Evolutionary conservation across 768 basidiomycete genomes (phyloP).

Genomic region (Auricularia cornea): DNA sequence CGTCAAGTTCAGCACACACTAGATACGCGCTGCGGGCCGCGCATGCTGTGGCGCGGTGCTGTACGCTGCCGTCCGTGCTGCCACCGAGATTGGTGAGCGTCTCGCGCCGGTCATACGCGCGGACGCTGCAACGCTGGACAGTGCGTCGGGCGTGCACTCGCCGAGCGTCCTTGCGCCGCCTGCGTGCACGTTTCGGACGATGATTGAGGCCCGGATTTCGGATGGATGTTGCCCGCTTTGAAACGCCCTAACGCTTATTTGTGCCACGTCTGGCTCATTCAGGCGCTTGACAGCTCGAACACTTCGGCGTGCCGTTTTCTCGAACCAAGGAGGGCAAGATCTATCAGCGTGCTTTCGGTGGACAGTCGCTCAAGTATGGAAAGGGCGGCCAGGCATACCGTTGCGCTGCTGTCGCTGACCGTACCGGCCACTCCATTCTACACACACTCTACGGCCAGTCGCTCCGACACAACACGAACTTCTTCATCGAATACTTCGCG

Average conservation of each 20-base stretch:
- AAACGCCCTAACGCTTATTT: too few species aligned
- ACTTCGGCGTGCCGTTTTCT: constrained; percentile 97
- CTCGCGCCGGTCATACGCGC: too few species aligned
- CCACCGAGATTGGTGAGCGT: too few species aligned
- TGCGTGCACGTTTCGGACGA: too few species aligned
- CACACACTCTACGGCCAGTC: constrained; percentile 99
- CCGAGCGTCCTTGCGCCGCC: too few species aligned
- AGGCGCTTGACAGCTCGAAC: constrained; percentile 67
- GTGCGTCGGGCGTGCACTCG: too few species aligned
- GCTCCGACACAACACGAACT: constrained; percentile 97
- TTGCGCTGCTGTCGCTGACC: constrained; percentile 96
- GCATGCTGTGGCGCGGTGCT: constrained; percentile 82
- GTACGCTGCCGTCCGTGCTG: constrained; percentile 83
- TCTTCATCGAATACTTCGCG: constrained; percentile 99
- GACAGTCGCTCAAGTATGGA: constrained; percentile 92
- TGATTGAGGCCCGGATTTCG: too few species aligned
- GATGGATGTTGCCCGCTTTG: too few species aligned
- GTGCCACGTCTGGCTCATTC: too few species aligned
- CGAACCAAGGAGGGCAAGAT: constrained; percentile 98
- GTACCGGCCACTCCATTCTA: constrained; percentile 95
- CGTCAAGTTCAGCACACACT: constrained; percentile 97
- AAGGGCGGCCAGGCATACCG: constrained; percentile 99
- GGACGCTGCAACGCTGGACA: too few species aligned
- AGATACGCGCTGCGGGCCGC: constrained; percentile 96
- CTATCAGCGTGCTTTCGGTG: constrained; percentile 98